Evolutionary conservation across 768 basidiomycete species (phyloP).

Genomic region (Fibroporia radiculosa): DNA sequence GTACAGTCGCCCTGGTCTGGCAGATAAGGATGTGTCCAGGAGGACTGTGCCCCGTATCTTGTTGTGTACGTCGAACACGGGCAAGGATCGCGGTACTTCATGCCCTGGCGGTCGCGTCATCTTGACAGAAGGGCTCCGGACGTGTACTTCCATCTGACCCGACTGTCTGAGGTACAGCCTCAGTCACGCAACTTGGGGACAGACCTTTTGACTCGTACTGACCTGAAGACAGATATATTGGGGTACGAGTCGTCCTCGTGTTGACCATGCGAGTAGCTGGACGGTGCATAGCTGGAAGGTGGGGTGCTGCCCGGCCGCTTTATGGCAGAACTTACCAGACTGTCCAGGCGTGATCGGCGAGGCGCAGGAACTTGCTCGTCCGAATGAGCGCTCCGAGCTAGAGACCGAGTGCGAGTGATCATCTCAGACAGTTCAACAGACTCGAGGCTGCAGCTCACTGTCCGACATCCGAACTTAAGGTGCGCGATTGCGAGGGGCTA

Average conservation of each 20-base stretch:
- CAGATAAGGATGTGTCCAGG: constrained; percentile 42
- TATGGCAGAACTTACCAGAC: neutral
- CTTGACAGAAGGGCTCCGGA: constrained; percentile 57
- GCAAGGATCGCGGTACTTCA: constrained; percentile 20
- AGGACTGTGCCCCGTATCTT: constrained; percentile 52
- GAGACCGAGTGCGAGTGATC: too few species aligned
- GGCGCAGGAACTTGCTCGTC: too few species aligned
- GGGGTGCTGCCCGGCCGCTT: neutral
- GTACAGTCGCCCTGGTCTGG: constrained; percentile 45
- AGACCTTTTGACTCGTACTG: constrained; percentile 6
- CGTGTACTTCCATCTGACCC: constrained; percentile 46
- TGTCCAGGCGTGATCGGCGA: neutral
- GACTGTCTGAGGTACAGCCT: constrained; percentile 12
- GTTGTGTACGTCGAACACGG: constrained; percentile 58
- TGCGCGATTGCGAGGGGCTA: too few species aligned
- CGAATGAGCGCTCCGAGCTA: too few species aligned
- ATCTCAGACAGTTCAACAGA: too few species aligned
- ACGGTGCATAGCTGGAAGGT: neutral
- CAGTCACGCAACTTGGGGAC: too few species aligned
- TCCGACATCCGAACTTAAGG: too few species aligned
- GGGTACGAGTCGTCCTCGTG: constrained; percentile 10
- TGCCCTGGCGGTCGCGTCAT: constrained; percentile 26
- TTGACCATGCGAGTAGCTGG: neutral
- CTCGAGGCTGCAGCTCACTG: too few species aligned
- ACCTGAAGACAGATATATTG: constrained; percentile 22